A percentile compares a stretch with the other conserved stretches of the same genome.
These are phyloP conservation scores for Nadsonia starkeyi-henricii DNA, from an alignment of 1,139 yeast species.

Conservation along the genomic window DNA sequence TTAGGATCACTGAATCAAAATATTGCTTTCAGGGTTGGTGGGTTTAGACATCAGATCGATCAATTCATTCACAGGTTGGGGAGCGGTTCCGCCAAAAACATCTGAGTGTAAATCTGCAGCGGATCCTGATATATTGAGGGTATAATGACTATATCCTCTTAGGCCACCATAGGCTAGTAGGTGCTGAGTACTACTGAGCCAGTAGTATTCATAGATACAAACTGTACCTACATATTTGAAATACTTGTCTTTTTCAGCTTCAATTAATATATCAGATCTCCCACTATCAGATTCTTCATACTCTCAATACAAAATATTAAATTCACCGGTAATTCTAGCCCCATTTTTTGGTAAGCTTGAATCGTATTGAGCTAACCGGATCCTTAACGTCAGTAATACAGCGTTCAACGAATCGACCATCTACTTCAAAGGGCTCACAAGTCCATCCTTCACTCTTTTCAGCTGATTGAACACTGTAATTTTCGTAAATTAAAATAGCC, in stretches of 20 bases:
- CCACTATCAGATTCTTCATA: constrained; percentile 83
- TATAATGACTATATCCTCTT: constrained; percentile 76
- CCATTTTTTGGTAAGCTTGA: constrained; percentile 42
- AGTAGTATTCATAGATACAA: constrained; percentile 75
- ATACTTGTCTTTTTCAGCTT: constrained; percentile 26
- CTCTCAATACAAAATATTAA: constrained; percentile 83
- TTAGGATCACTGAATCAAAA: constrained; percentile 45
- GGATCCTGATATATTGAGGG: constrained; percentile 55
- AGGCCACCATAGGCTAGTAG: constrained; percentile 93
- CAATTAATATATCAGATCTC: constrained; percentile 62
- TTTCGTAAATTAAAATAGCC: constrained; percentile 85
- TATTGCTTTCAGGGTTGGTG: constrained; percentile 40
- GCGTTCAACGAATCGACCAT: constrained; percentile 55
- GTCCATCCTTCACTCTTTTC: constrained; percentile 84
- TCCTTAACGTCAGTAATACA: constrained; percentile 96
- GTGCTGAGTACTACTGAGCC: constrained; percentile 84
- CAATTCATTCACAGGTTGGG: constrained; percentile 83
- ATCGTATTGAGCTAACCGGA: constrained; percentile 76
- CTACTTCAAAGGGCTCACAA: constrained; percentile 74
- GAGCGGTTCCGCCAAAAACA: constrained; percentile 82
- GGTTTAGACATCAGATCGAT: constrained; percentile 55
- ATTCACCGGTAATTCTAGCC: constrained; percentile 53
- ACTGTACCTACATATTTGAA: constrained; percentile 82
- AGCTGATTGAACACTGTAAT: constrained; percentile 98
- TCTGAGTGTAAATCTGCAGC: constrained; percentile 91